Evolutionary conservation across 2,329 filamentous ascomycete species (phyloP).

Genomic region (Graphium sp.): DNA sequence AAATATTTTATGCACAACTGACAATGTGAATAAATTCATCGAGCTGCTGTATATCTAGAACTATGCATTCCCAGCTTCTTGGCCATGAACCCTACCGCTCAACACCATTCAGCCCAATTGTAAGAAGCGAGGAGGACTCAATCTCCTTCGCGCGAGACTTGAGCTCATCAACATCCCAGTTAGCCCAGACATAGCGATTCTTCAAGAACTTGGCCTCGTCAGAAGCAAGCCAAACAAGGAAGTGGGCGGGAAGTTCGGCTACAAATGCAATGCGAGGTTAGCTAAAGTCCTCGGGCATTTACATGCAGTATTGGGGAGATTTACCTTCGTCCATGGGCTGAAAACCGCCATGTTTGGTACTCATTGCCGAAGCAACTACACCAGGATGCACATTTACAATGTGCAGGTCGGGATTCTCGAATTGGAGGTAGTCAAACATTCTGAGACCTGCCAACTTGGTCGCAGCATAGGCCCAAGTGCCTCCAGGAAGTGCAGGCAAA

Average conservation of each 20-base stretch:
- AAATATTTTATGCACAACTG: too few species aligned
- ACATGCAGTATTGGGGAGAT: too few species aligned
- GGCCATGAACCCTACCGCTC: too few species aligned
- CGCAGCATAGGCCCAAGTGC: conserved; percentile 18
- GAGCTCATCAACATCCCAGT: conserved; percentile 34
- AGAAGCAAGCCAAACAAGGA: conserved; percentile 24
- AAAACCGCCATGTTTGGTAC: background rate
- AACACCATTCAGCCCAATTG: too few species aligned
- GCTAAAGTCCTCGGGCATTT: background rate
- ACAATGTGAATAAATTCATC: too few species aligned
- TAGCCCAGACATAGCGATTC: conserved; percentile 26
- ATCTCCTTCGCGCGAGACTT: conserved; percentile 19
- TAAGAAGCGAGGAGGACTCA: too few species aligned
- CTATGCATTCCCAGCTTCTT: too few species aligned
- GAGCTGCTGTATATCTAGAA: too few species aligned
- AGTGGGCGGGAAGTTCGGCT: conserved; percentile 20
- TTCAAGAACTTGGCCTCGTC: conserved; percentile 27
- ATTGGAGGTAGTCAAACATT: conserved; percentile 21
- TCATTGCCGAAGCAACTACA: conserved; percentile 14
- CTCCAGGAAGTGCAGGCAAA: conserved; percentile 9
- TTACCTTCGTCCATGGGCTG: conserved; percentile 6
- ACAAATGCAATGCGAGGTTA: background rate
- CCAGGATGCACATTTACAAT: conserved; percentile 26
- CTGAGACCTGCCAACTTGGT: conserved; percentile 22
- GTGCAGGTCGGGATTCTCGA: conserved; percentile 19